Base-by-base conservation (phyloP, 805 yeast species). In the Metschnikowia cubensis region DNA sequence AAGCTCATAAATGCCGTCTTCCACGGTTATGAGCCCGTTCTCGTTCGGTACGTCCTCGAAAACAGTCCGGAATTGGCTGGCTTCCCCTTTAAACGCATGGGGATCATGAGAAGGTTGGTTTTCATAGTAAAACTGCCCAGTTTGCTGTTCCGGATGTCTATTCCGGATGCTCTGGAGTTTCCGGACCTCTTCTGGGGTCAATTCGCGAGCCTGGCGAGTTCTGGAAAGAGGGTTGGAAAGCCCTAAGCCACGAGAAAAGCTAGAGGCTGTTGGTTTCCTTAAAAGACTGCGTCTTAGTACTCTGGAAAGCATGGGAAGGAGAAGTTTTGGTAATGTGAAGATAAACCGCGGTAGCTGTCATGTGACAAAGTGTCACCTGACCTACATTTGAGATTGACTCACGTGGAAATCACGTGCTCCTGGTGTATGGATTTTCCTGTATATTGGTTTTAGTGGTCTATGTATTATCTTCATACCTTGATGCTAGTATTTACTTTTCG, bases 1-100 rank as follows among this genome's bases (percentile, higher is more conserved):
- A 5, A 91, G 70, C 39, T 75, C 72, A 29, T 81, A 77, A 20
- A 86, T 75, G 0, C 86, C 84, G 61, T 86, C 89, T 10, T 75
- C 65, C 4, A 71, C 71, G 3, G 79, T 76, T 21, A 85, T 76
- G 18, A 82, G 60, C 1, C 84, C 85, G 35, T 74, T 72, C 7
- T 73, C 59, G 63, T 75, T 75, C 29, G 77, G 73, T 5, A 74
- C 74, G 14, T 62, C 55, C 29, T 58, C 58, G 46, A 69, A 71
- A 10, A 68, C 68, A 6, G 71, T 63, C 22, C 67, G 65, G 52
- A 59, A 49, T 29, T 60, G 63, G n/a, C 67, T 55, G 5, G 74
- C 68, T n/a, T 61, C 62, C 20, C 61, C 54, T 5, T 50, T 33
- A 44, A 52, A 65, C n/a, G 51, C 59, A 2, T 50, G 51, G 14